Evolutionary conservation across 257 asterid species (phyloP).

Genomic region (Solanum ossicruentum): DNA sequence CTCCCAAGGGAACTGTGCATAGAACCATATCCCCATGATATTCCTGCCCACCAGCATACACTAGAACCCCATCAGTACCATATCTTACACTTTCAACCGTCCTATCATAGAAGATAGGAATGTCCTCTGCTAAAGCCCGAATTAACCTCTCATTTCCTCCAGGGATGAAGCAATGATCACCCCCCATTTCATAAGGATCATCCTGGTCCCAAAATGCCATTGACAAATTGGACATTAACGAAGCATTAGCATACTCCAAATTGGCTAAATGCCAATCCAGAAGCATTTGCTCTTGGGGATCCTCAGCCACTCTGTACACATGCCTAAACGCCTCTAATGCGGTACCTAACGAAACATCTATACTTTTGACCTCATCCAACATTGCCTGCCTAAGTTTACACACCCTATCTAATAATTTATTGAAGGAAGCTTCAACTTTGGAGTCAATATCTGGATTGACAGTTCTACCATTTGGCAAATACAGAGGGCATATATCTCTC

Average conservation of each 20-base stretch:
- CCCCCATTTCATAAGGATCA: constrained; percentile 98
- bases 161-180: constrained; percentile 95
- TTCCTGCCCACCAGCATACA: constrained; percentile 69
- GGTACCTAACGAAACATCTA: constrained; percentile 75
- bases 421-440: constrained; percentile 71
- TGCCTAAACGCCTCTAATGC: constrained; percentile 82
- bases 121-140: constrained; percentile 71
- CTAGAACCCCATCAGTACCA: constrained; percentile 72
- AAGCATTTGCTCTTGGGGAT: constrained; percentile 78
- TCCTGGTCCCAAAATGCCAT: constrained; percentile 99
- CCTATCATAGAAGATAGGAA: constrained; percentile 63
- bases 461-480: constrained; percentile 74
- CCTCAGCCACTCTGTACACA: constrained; percentile 82
- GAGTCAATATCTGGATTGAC: constrained; percentile 83
- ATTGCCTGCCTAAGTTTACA: constrained; percentile 93
- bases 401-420: constrained; percentile 87
- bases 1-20: constrained; percentile 83
- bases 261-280: constrained; percentile 99
- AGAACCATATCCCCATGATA: constrained; percentile 79
- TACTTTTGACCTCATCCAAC: constrained; percentile 68
- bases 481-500: constrained; percentile 88
- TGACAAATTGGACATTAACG: constrained; percentile 80
- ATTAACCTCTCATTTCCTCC: constrained; percentile 95
- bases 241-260: constrained; percentile 93
- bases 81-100: constrained; percentile 57